Base-by-base conservation (phyloP, 331 rosid genomes). In the Malus hybrid region DNA sequence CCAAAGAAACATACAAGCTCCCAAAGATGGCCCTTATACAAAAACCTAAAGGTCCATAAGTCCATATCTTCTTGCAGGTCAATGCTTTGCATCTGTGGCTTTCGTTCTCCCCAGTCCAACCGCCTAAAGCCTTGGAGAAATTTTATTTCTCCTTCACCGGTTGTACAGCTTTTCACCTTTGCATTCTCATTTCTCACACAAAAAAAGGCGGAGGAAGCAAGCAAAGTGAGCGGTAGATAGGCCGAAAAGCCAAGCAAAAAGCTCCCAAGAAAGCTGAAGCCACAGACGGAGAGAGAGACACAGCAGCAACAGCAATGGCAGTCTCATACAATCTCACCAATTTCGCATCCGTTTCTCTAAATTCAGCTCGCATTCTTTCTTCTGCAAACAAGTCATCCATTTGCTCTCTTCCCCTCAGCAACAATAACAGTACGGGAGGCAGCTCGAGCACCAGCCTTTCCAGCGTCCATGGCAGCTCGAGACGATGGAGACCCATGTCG, bases 241-340 rank as follows among this genome's bases (percentile, higher is more conserved):
- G 56, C 48, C 53, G 12, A 24, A 10, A 8, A 18, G 4, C 11
- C 9, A 64, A 32, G 18, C 65, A 44, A 53, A 55, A 46, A 55
- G 71, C 82, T 70, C 70, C 82, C 82, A 65, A 80, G 30, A 69
- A 70, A 50, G 68, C 44, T 75, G 77, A 19, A 24, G 55, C 63
- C 16, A 70, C 39, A 63, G 3, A 70, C 39, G 56, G 3, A 7
- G 42, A 34, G 42, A 34, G 42, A 36, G 9, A 24, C 1, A 24
- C 24, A 36, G 42, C 42, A 36, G 42, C 76, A 70, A 15, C 69
- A 14, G 20, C 65, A 13, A 90, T 92, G 94, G 88, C 96, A 36
- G 78, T 80, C 48, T 26, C 86, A 5, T 83, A 78, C 11, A 77
- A 74, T 56, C 63, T 82, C 81, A 68, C 76, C 79, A 71, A 67